Evolutionary conservation across 2,329 filamentous ascomycete species (phyloP).

Genomic region (Tolypocladium tropicale): DNA sequence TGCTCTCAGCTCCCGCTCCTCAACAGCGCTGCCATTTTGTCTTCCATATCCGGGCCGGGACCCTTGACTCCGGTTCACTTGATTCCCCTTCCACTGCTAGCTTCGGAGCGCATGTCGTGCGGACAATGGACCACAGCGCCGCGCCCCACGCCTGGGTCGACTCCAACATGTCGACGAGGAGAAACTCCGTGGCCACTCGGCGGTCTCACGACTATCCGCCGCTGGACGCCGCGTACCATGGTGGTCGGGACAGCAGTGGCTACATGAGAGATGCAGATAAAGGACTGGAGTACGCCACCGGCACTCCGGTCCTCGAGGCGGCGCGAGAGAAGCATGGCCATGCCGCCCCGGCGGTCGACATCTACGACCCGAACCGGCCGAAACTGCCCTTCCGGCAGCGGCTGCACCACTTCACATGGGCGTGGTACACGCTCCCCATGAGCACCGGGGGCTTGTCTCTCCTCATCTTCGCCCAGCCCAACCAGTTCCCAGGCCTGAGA

Average conservation of each 20-base stretch:
- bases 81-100: too few species aligned
- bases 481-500: constrained; percentile 50
- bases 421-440: constrained; percentile 69
- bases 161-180: constrained; percentile 1
- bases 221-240: neutral
- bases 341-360: constrained; percentile 4
- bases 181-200: constrained; percentile 1
- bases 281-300: neutral
- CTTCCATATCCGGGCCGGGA: neutral
- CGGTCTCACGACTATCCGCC: neutral
- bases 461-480: constrained; percentile 52
- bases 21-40: too few species aligned
- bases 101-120: neutral
- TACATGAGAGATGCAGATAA: neutral
- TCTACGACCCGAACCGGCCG: constrained; percentile 10
- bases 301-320: neutral
- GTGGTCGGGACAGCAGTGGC: neutral
- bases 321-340: neutral
- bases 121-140: neutral
- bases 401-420: constrained; percentile 54
- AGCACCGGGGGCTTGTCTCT: constrained; percentile 61
- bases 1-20: too few species aligned
- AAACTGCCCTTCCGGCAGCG: constrained; percentile 32
- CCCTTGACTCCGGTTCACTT: neutral
- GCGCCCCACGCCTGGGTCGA: neutral